Percentiles rank a stretch among this genome's conserved stretches.
Evolutionary conservation across 1,284 basidiomycete genomes (phyloP).

Genomic region (Ustilago cynodontis): DNA sequence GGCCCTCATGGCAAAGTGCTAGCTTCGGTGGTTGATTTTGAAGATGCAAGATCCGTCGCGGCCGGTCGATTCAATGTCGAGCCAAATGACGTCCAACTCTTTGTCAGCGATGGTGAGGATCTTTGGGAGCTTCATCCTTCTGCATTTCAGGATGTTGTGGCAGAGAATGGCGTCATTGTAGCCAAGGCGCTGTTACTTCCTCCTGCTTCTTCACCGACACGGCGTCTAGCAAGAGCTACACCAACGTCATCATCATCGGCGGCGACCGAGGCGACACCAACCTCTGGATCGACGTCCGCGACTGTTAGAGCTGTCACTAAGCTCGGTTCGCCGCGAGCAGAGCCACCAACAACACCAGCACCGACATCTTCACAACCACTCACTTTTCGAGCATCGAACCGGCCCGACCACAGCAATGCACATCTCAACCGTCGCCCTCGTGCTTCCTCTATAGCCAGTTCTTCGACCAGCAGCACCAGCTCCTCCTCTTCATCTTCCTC

Average conservation of each 20-base stretch:
- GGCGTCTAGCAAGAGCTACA: background rate
- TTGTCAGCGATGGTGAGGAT: conserved; percentile 38
- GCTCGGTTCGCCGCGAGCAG: background rate
- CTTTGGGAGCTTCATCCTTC: conserved; percentile 48
- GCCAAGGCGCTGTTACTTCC: conserved; percentile 15
- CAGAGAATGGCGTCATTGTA: conserved; percentile 39
- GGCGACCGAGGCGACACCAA: background rate
- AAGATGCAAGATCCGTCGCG: conserved; percentile 38
- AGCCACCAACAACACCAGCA: background rate
- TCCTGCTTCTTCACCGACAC: conserved; percentile 4
- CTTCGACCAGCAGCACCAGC: conserved; percentile 19
- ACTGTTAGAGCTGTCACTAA: background rate
- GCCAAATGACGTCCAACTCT: conserved; percentile 27
- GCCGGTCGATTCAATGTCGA: conserved; percentile 29
- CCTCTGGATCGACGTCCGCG: conserved; percentile 2
- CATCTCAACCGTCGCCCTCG: conserved; percentile 12
- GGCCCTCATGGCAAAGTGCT: conserved; percentile 46
- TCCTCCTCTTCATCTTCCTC: conserved; percentile 18
- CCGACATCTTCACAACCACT: background rate
- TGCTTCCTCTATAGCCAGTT: conserved; percentile 14
- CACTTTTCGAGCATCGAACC: background rate
- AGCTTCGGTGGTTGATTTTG: conserved; percentile 33
- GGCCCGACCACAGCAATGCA: background rate
- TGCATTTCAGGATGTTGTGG: conserved; percentile 43
- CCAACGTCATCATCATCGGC: background rate